Percentiles rank a stretch among this genome's conserved stretches.
Conservation (phyloP, 2,329 filamentous ascomycete species). For the Colletotrichum sp. region DNA sequence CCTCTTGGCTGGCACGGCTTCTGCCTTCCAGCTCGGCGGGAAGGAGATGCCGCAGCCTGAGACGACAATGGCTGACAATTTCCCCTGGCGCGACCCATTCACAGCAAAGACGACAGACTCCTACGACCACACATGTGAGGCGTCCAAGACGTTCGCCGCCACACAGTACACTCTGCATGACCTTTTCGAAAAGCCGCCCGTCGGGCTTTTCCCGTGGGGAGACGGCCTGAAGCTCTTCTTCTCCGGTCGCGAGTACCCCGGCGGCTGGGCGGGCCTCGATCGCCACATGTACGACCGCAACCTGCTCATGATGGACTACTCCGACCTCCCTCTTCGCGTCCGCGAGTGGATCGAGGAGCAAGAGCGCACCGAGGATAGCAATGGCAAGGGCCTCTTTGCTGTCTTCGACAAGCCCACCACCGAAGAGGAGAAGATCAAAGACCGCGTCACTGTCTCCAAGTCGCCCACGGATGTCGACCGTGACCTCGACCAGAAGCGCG, state of each 20-base stretch:
- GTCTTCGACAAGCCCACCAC: conserved; percentile 44
- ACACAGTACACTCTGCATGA: conserved; percentile 49
- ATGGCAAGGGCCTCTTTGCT: conserved; percentile 44
- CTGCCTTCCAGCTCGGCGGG: conserved; percentile 30
- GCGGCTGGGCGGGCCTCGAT: conserved; percentile 57
- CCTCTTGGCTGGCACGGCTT: conserved; percentile 18
- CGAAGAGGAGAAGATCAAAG: conserved; percentile 41
- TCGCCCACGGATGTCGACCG: conserved; percentile 29
- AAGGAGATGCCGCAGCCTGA: conserved; percentile 29
- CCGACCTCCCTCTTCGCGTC: conserved; percentile 45
- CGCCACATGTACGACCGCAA: conserved; percentile 54
- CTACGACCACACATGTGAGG: conserved; percentile 40
- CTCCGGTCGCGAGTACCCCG: conserved; percentile 48
- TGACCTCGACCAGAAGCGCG: conserved; percentile 26
- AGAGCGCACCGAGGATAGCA: conserved; percentile 33
- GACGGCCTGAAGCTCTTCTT: conserved; percentile 46
- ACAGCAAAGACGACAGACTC: conserved; percentile 22
- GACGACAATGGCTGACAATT: conserved; percentile 40
- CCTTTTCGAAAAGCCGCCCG: conserved; percentile 39
- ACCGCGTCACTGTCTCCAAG: conserved; percentile 31
- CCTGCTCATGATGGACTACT: conserved; percentile 51
- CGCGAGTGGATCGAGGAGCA: conserved; percentile 53
- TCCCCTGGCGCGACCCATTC: conserved; percentile 48
- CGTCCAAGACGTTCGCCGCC: conserved; percentile 38
- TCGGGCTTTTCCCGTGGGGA: conserved; percentile 42